A percentile compares a stretch with the other conserved stretches of the same genome.
phyloP scores from a whole-genome alignment of 2,329 filamentous ascomycete genomes.

The Lachnellula occidentalis region DNA sequence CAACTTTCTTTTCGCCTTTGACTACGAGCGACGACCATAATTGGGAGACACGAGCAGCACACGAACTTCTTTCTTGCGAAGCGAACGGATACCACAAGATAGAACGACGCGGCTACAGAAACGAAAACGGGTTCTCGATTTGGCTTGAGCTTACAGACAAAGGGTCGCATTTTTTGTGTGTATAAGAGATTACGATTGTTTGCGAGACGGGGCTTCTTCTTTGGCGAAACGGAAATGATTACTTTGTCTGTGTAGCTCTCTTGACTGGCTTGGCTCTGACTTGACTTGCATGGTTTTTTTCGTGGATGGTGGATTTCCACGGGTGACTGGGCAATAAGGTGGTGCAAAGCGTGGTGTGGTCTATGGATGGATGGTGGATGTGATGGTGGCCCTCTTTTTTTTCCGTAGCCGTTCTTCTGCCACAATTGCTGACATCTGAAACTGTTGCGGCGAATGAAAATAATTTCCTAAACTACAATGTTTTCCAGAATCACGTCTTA shows the following conservation, averaged over 20 bases:
- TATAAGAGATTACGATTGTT: slow-evolving; percentile 27
- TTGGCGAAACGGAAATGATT: slow-evolving; percentile 7
- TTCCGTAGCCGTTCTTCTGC: slow-evolving; percentile 18
- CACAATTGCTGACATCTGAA: slow-evolving; percentile 17
- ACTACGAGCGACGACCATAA: slow-evolving; percentile 21
- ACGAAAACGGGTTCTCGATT: slow-evolving; percentile 5
- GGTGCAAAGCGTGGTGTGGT: not conserved
- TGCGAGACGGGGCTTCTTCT: slow-evolving; percentile 8
- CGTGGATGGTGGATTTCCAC: not conserved
- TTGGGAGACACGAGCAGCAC: slow-evolving; percentile 17
- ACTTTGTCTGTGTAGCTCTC: slow-evolving; percentile 18
- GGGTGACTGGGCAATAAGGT: slow-evolving; percentile 1
- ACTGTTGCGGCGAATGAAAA: slow-evolving; percentile 18
- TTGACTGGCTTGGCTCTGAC: slow-evolving; percentile 5
- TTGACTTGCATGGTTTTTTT: not conserved
- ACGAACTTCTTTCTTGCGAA: slow-evolving; percentile 13
- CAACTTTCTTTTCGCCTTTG: slow-evolving; percentile 19
- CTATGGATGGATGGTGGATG: not conserved
- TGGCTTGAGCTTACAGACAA: slow-evolving; percentile 11
- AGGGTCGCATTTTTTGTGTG: slow-evolving; percentile 20
- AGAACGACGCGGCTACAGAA: slow-evolving; percentile 9
- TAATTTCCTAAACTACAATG: slow-evolving; percentile 16
- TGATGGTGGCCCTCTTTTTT: slow-evolving; percentile 3
- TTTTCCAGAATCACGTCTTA: not conserved
- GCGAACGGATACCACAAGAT: slow-evolving; percentile 12